Evolutionary conservation across 371 early-diverging fungal genomes (phyloP).

Genomic region (Saksenaea oblongispora): DNA sequence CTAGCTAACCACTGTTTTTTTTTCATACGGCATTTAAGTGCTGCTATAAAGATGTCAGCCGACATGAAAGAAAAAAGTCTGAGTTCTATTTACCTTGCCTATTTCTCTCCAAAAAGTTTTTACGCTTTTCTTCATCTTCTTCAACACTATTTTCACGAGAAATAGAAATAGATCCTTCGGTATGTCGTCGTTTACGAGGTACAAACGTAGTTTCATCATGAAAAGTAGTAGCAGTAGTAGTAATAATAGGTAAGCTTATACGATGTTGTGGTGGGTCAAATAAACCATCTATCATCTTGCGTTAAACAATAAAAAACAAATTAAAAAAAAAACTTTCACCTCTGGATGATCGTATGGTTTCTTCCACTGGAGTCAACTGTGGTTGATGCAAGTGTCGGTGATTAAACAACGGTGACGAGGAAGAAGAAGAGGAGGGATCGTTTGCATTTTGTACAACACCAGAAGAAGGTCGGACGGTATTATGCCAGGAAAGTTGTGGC

Average conservation of each 20-base stretch:
- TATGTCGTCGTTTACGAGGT: neutral
- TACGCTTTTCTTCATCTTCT: conserved; percentile 69
- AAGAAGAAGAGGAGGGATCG: neutral
- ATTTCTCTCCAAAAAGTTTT: conserved; percentile 82
- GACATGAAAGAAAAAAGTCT: conserved; percentile 7
- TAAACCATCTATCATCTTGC: too few species aligned
- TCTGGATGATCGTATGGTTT: too few species aligned
- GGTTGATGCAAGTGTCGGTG: neutral
- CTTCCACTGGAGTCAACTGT: too few species aligned
- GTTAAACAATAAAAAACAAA: too few species aligned
- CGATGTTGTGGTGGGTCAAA: neutral
- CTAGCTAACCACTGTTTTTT: conserved; percentile 66
- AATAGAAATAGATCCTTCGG: neutral
- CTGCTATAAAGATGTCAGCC: conserved; percentile 47
- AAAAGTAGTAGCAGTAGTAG: too few species aligned
- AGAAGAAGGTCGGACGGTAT: neutral
- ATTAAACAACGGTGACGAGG: neutral
- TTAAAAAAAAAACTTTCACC: too few species aligned
- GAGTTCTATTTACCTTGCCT: conserved; percentile 61
- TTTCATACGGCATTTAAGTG: conserved; percentile 70
- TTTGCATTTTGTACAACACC: neutral
- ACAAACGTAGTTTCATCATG: neutral
- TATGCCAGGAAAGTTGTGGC: neutral
- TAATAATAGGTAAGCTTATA: neutral
- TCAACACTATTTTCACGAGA: neutral